Conservation (phyloP, 257 asterid genomes). For the Nicotiana tomentosiformis region DNA sequence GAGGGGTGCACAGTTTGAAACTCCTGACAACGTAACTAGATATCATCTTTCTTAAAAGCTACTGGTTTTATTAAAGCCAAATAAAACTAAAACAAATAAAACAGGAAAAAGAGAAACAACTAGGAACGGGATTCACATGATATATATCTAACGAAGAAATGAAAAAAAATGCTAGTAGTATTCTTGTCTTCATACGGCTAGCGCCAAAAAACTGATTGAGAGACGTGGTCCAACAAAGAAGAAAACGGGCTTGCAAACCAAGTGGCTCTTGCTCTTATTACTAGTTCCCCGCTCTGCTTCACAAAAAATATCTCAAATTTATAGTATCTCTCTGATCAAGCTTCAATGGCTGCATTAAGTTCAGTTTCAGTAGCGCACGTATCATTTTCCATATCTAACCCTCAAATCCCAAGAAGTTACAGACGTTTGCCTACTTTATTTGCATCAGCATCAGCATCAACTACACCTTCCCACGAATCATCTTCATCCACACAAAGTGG, state of each 20-base stretch:
- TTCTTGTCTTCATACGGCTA: too few relatives aligned
- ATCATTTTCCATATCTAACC: conserved; percentile 29
- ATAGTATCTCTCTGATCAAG: background rate
- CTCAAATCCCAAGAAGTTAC: conserved; percentile 10
- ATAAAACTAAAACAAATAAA: background rate
- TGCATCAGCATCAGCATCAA: conserved; percentile 41
- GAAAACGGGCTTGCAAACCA: background rate
- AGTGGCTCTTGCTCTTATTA: background rate
- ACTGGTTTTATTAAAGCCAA: too few relatives aligned
- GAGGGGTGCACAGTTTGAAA: too few relatives aligned
- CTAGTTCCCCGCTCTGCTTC: background rate
- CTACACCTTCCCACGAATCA: conserved; percentile 40
- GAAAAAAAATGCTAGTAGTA: too few relatives aligned
- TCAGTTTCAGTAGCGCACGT: conserved; percentile 27
- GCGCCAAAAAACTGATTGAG: conserved; percentile 8
- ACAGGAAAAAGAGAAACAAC: background rate
- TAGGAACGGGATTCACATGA: background rate
- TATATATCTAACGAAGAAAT: too few relatives aligned
- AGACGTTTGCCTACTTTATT: conserved; percentile 19
- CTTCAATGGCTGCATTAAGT: conserved; percentile 52
- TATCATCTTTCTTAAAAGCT: too few relatives aligned
- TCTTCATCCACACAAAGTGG: conserved; percentile 29
- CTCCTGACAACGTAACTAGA: too few relatives aligned
- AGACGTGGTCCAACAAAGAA: background rate
- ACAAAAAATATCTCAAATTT: background rate